Base-by-base conservation (phyloP, 306 rosid genomes). In the Cajanus cajan region DNA sequence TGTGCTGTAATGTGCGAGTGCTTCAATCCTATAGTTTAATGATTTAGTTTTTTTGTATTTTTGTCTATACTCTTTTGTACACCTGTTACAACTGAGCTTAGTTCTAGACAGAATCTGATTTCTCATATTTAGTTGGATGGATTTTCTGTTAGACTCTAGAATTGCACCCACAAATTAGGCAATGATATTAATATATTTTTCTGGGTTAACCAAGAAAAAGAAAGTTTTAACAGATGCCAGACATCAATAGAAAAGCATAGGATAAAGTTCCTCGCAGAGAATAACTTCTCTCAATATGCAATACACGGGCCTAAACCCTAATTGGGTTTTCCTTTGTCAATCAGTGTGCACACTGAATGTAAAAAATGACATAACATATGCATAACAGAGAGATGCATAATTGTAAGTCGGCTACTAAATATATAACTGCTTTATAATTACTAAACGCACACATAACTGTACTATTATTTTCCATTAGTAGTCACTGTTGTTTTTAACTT, bases 21-120 rank as follows among this genome's bases (percentile, higher is more conserved):
- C 48, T 33, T 45, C 39, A 16, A 73, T 41, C 41, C 24, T 55
- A 2, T 72, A 15, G 28, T 70, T 50, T 19, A 69, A 43, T 44
- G 21, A 72, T 79, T 51, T 36, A 48, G 43, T 71, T 79, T 44
- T 57, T 57, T 44, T 57, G 40, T 55, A 11, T 28, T 58, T 33
- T 14, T 25, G 19, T 36, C 43, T 52, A 2, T 28, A 28, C 31
- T 28, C 1, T 28, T 28, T 28, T 28, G 69, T 36, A 6, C 41
- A 70, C 19, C 48, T 13, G 24, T 47, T 45, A 41, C 37, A n/a
- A 25, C 40, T 18, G 14, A 13, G 37, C 22, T 59, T 61, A 40
- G 64, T 51, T 18, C 63, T 31, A 4, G 68, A 39, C 55, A 31
- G 2, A 34, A 40, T 62, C 33, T 34, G 55, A 58, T 8, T 50